Base-by-base conservation (phyloP, 2,329 filamentous ascomycete species). In the Zasmidium citrigriseum region DNA sequence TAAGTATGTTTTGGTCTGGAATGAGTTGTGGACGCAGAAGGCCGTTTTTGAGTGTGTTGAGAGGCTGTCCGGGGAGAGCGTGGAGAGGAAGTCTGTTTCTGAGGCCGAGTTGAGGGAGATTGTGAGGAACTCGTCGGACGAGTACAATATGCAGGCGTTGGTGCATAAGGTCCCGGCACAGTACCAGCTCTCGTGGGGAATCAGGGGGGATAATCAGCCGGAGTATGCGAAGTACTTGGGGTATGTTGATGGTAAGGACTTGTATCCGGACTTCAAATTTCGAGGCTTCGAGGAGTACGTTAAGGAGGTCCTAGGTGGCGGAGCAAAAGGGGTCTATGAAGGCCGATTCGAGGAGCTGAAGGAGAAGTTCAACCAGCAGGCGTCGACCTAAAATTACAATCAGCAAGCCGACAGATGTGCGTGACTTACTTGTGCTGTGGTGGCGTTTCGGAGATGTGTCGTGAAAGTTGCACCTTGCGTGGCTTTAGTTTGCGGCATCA, bases 141-240 rank as follows among this genome's bases (percentile, higher is more conserved):
- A 12, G 12, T 24, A 38, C 22, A 49, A 27, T 24, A 20, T 54
- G 9, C 3, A 18, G 11, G 45, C 45, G 5, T 25, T 61, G 7
- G 24, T 44, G 27, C 29, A 38, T 4, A 63, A 59, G 47, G 72
- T 74, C 24, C 65, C 73, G 27, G 71, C 71, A 38, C 73, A 83
- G 64, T 84, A 83, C 64, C 65, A 71, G 50, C 66, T 78, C 34
- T 80, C 77, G 0, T 80, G 75, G 75, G 77, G 75, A 16, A 65
- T 84, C 21, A 75, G 82, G 1, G 80, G 77, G 1, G 83, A 87
- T 61, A 84, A 84, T 67, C 79, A 73, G 10, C 80, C 78, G 0
- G 78, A 82, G 55, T 75, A 78, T 60, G 83, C 83, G 11, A 73
- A 76, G 51, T 85, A 84, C 60, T 72, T 86, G 4, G 68, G 68